phyloP scores from a whole-genome alignment of 306 rosid genomes.

The Prunus salicina region DNA sequence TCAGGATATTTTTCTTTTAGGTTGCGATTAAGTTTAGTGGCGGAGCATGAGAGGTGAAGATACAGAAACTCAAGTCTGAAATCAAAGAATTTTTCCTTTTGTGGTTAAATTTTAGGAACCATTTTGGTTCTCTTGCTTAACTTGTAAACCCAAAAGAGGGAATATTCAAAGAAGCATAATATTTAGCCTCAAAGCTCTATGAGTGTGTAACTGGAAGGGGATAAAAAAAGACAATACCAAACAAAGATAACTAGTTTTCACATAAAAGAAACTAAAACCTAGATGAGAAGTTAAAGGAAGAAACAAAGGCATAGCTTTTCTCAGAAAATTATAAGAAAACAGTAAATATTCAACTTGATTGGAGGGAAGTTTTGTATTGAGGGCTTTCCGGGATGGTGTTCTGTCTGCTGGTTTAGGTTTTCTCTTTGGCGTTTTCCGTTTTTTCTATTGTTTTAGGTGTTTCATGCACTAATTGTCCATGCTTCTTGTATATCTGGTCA shows the following conservation, averaged over 20 bases:
- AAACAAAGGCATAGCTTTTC: background rate
- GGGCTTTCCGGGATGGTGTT: too few species aligned
- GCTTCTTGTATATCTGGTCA: background rate
- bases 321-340: background rate
- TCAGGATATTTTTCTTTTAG: too few species aligned
- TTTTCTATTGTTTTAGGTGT: background rate
- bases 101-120: background rate
- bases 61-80: background rate
- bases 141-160: background rate
- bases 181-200: background rate
- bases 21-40: too few species aligned
- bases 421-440: background rate
- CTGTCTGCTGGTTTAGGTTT: too few species aligned
- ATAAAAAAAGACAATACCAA: background rate
- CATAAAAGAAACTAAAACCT: background rate
- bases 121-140: background rate
- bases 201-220: background rate
- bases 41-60: too few species aligned
- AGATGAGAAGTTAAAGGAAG: background rate
- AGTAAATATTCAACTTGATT: too few species aligned
- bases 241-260: too few species aligned
- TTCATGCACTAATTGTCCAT: background rate
- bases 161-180: background rate
- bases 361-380: too few species aligned
- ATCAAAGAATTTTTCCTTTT: background rate